Conservation (phyloP, 768 basidiomycete species). For the Erythrobasidium yunnanense region DNA sequence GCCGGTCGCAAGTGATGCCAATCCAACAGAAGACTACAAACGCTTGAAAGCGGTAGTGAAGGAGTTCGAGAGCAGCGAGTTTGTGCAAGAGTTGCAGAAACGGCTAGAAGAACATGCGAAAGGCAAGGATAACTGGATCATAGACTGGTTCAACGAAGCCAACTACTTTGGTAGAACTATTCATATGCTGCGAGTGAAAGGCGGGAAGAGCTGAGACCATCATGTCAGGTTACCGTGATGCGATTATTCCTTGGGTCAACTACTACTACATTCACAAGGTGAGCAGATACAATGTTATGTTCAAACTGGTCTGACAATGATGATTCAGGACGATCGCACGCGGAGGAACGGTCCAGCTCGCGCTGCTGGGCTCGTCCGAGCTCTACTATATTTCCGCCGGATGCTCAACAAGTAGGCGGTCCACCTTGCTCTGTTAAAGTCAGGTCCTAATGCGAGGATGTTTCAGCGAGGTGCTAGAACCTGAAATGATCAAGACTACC, state of each 20-base stretch:
- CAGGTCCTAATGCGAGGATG: neutral
- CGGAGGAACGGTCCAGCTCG: constrained; percentile 32
- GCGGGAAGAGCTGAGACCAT: constrained; percentile 14
- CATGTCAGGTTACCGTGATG: constrained; percentile 69
- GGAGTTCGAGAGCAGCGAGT: constrained; percentile 59
- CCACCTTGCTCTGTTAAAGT: neutral
- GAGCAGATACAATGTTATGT: no score
- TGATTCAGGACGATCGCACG: constrained; percentile 43
- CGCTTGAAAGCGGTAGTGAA: constrained; percentile 46
- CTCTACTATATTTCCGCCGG: constrained; percentile 42
- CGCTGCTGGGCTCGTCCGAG: constrained; percentile 35
- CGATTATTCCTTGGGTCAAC: constrained; percentile 82
- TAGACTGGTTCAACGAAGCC: constrained; percentile 94
- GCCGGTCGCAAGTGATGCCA: constrained; percentile 7
- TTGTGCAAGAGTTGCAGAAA: constrained; percentile 61
- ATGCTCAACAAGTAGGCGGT: constrained; percentile 63
- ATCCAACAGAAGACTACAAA: constrained; percentile 46
- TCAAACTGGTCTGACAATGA: constrained; percentile 32
- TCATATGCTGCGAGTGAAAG: constrained; percentile 32
- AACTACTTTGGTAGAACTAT: constrained; percentile 56
- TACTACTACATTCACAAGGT: constrained; percentile 87
- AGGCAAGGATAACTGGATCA: constrained; percentile 63
- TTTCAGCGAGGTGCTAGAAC: constrained; percentile 64
- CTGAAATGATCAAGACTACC: constrained; percentile 61
- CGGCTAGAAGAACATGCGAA: constrained; percentile 66